These are phyloP conservation scores for Cladophialophora bantiana DNA, from an alignment of 2,329 filamentous ascomycete species.

Conservation along the genomic window DNA sequence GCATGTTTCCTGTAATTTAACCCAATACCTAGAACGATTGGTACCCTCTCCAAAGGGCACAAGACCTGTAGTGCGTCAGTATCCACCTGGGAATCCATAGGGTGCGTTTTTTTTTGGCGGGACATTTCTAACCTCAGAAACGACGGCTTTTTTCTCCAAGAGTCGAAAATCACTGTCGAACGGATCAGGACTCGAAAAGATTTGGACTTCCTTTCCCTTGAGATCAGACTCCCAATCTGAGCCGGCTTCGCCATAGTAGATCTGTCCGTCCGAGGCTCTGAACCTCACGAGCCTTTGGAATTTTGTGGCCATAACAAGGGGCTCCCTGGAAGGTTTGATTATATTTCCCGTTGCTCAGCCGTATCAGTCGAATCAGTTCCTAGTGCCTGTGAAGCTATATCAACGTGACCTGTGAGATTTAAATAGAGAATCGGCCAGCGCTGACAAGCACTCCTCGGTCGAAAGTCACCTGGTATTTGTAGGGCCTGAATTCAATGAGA, in stretches of 20 bases:
- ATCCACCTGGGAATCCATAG: background rate
- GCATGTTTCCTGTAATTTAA: slow-evolving; percentile 38
- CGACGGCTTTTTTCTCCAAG: slow-evolving; percentile 7
- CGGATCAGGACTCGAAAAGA: slow-evolving; percentile 15
- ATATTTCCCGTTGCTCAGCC: background rate
- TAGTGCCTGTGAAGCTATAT: background rate
- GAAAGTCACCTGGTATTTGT: too few relatives aligned
- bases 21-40: slow-evolving; percentile 36
- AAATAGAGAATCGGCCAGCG: background rate
- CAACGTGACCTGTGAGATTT: background rate
- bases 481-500: too few relatives aligned
- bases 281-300: slow-evolving; percentile 25
- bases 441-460: too few relatives aligned
- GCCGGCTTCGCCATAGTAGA: slow-evolving; percentile 28
- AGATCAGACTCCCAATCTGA: slow-evolving; percentile 23
- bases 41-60: slow-evolving; percentile 48
- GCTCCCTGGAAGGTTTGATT: background rate
- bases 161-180: slow-evolving; percentile 3
- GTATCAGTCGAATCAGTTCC: background rate
- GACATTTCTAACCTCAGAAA: slow-evolving; percentile 21
- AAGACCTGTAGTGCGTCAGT: slow-evolving; percentile 45
- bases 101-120: slow-evolving; percentile 40
- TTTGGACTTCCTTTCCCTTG: slow-evolving; percentile 6
- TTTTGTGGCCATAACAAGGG: background rate
- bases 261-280: slow-evolving; percentile 17